These are phyloP conservation scores for Acanthamoeba comandoni DNA, from an alignment of 208 protist genomes.

Conservation along the genomic window DNA sequence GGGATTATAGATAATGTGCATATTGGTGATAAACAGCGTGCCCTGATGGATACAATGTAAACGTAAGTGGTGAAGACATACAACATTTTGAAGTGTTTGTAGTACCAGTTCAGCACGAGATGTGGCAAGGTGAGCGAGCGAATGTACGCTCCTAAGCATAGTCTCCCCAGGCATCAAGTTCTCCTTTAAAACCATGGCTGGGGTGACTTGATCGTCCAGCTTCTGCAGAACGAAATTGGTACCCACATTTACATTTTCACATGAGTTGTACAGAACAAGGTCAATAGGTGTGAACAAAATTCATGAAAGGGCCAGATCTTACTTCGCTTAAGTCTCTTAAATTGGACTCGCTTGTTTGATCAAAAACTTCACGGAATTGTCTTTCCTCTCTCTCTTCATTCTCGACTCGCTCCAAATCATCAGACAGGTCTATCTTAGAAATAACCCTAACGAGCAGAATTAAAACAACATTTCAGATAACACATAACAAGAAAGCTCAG, in stretches of 20 bases:
- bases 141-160: constrained; percentile 21
- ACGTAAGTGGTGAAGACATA: neutral
- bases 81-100: neutral
- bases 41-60: too few species aligned
- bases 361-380: too few species aligned
- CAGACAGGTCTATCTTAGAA: too few species aligned
- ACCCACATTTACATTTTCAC: neutral
- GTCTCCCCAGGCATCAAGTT: constrained; percentile 21
- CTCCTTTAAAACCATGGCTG: constrained; percentile 20
- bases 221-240: neutral
- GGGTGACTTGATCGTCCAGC: constrained; percentile 12
- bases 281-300: too few species aligned
- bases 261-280: neutral
- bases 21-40: constrained; percentile 37
- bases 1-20: constrained; percentile 61
- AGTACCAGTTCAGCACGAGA: constrained; percentile 39
- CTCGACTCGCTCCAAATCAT: too few species aligned
- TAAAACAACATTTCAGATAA: too few species aligned
- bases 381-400: too few species aligned
- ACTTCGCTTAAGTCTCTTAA: too few species aligned
- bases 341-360: too few species aligned
- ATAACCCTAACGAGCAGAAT: too few species aligned
- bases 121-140: constrained; percentile 28
- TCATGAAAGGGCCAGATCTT: too few species aligned
- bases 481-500: too few species aligned